Base-by-base conservation (phyloP, 2,329 filamentous ascomycete genomes). In the Aureobasidium zeae region DNA sequence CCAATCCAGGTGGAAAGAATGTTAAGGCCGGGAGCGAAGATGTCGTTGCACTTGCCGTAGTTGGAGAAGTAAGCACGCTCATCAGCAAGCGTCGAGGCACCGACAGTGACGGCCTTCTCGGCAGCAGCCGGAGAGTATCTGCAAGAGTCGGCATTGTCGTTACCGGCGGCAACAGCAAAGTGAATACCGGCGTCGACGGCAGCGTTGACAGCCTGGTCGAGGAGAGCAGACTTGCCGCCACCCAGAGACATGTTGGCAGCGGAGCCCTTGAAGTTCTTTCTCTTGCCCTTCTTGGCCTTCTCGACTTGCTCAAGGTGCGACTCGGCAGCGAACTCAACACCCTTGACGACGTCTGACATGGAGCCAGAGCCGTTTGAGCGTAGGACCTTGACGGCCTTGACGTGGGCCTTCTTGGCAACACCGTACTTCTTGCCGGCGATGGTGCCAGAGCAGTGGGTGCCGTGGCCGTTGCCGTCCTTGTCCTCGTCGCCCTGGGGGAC, bases 61-160 rank as follows among this genome's bases (percentile, higher is more conserved):
- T 98, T 98, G 79, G 93, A 98, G 81, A 98, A 98, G 79, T 96
- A 98, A 53, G 91, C 91, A 69, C 91, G 89, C 74, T 86, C 86
- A 63, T 98, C 91, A 59, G 83, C 79, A 48, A 98, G 78, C 55
- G 86, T 91, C 33, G 87, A 94, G 54, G 91, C 91, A 68, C 89
- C 93, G 52, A 98, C 91, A 47, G 91, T 98, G 64, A 98, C 79
- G 54, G 91, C 88, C 61, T 93, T 86, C 58, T 78, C 74, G 56
- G 93, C 87, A 52, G 89, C 85, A 59, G 91, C 93, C 48, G 91
- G 91, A 29, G 91, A 98, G 78, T 96, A 98, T 74, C 91, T 93
- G 83, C 91, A 98, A 47, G 93, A 91, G 69, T 98, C 88, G 52
- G 89, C 86, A 61, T 98, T 96, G 71, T 98, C 93, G 64, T 98